Evolutionary conservation across 306 rosid genomes (phyloP).

Genomic region (Dalbergia cultrata): DNA sequence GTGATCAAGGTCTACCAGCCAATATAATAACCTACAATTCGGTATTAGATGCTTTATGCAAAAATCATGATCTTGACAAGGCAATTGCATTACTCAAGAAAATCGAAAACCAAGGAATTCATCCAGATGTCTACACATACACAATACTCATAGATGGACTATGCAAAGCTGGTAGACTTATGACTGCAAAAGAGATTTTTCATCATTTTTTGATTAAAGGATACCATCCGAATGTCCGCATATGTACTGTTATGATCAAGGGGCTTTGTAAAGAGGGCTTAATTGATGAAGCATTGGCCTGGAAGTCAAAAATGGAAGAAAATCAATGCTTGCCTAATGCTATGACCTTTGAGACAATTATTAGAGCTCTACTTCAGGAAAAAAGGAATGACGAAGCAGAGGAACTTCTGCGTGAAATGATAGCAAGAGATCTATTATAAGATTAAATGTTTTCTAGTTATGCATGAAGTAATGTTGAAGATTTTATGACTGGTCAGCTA

Average conservation of each 20-base stretch:
- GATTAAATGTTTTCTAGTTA: too few species aligned
- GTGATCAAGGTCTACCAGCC: neutral
- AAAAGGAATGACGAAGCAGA: neutral
- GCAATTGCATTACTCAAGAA: neutral
- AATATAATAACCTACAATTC: neutral
- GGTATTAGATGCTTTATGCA: slow-evolving; percentile 30
- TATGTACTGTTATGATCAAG: neutral
- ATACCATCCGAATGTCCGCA: neutral
- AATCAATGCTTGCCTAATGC: neutral
- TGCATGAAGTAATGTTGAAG: too few species aligned
- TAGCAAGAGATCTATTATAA: neutral
- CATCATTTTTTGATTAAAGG: slow-evolving; percentile 18
- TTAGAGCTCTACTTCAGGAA: neutral
- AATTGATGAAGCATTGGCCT: slow-evolving; percentile 1
- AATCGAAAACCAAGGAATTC: neutral
- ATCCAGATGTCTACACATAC: neutral
- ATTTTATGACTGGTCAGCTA: too few species aligned
- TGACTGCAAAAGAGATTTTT: slow-evolving; percentile 8
- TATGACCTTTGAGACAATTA: neutral
- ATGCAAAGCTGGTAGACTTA: neutral
- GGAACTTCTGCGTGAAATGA: slow-evolving; percentile 39
- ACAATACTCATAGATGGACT: neutral
- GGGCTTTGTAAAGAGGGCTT: slow-evolving; percentile 18
- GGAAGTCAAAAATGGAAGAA: neutral
- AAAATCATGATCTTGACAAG: slow-evolving; percentile 14